Evolutionary conservation across 139 green algal species (phyloP).

Genomic region (Micractinium conductrix): DNA sequence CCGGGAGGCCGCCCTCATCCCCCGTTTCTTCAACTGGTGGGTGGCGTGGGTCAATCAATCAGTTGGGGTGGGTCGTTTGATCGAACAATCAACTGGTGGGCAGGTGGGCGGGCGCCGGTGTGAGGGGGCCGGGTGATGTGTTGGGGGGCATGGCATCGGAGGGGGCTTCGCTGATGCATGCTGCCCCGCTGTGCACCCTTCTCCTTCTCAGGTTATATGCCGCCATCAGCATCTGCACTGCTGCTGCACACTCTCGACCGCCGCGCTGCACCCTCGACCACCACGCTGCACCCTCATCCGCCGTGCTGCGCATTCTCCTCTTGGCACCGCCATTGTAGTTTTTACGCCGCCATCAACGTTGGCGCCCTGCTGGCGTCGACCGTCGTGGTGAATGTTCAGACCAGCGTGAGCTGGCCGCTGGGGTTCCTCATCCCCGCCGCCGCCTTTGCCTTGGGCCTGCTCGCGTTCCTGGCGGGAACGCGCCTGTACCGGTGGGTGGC

Average conservation of each 20-base stretch:
- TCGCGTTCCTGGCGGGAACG: slow-evolving; percentile 70
- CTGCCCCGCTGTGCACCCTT: too few relatives aligned
- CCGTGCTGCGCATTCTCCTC: neutral
- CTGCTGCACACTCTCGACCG: too few relatives aligned
- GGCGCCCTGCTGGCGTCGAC: slow-evolving; percentile 78
- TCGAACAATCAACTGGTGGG: too few relatives aligned
- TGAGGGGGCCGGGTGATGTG: too few relatives aligned
- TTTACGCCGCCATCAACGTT: slow-evolving; percentile 94
- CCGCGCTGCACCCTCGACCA: too few relatives aligned
- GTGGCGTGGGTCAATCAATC: neutral
- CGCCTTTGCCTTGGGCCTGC: slow-evolving; percentile 73
- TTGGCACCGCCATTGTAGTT: slow-evolving; percentile 39
- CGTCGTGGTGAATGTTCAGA: slow-evolving; percentile 47
- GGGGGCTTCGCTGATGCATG: too few relatives aligned
- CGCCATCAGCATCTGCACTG: too few relatives aligned
- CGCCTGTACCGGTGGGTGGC: slow-evolving; percentile 44
- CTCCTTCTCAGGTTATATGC: too few relatives aligned
- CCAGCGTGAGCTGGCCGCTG: slow-evolving; percentile 73
- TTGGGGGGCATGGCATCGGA: too few relatives aligned
- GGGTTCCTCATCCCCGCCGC: slow-evolving; percentile 83
- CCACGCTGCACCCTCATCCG: too few relatives aligned
- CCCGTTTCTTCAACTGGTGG: slow-evolving; percentile 94
- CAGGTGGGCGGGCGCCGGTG: too few relatives aligned
- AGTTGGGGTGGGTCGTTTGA: neutral
- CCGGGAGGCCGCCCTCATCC: slow-evolving; percentile 62